phyloP scores from a whole-genome alignment of 1,139 yeast species.

The Geotrichum fermentans region DNA sequence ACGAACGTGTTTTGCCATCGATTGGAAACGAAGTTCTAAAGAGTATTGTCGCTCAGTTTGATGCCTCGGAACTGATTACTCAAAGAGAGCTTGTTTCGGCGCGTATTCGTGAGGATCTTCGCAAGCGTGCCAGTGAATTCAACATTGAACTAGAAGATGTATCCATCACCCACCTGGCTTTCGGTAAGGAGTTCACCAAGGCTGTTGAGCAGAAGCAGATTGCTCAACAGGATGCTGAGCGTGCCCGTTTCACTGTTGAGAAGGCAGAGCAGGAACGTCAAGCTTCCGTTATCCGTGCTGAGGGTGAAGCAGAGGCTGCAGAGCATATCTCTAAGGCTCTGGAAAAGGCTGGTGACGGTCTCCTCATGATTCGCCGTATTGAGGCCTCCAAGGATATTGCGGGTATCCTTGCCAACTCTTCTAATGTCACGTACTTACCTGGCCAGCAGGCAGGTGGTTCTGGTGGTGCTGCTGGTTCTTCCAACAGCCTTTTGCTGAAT shows the following conservation, averaged over 20 bases:
- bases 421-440: slow-evolving; percentile 57
- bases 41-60: slow-evolving; percentile 95
- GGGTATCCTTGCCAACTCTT: slow-evolving; percentile 70
- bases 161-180: slow-evolving; percentile 95
- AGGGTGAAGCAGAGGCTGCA: slow-evolving; percentile 99
- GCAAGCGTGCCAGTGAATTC: slow-evolving; percentile 81
- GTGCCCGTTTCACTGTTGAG: slow-evolving; percentile 90
- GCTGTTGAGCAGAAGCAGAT: slow-evolving; percentile 99
- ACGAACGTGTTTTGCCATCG: slow-evolving; percentile 94
- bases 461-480: slow-evolving; percentile 1
- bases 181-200: slow-evolving; percentile 94
- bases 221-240: slow-evolving; percentile 98
- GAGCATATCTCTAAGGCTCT: slow-evolving; percentile 92
- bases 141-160: slow-evolving; percentile 92
- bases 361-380: slow-evolving; percentile 86
- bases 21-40: slow-evolving; percentile 95
- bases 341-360: slow-evolving; percentile 93
- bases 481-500: slow-evolving; percentile 14
- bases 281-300: slow-evolving; percentile 93
- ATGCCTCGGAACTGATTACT: slow-evolving; percentile 95
- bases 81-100: slow-evolving; percentile 94
- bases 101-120: slow-evolving; percentile 80
- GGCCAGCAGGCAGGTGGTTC: neutral
- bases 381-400: slow-evolving; percentile 98
- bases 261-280: slow-evolving; percentile 97